phyloP scores from a whole-genome alignment of 2,329 filamentous ascomycete genomes.

The Ceratocystis albifundus region DNA sequence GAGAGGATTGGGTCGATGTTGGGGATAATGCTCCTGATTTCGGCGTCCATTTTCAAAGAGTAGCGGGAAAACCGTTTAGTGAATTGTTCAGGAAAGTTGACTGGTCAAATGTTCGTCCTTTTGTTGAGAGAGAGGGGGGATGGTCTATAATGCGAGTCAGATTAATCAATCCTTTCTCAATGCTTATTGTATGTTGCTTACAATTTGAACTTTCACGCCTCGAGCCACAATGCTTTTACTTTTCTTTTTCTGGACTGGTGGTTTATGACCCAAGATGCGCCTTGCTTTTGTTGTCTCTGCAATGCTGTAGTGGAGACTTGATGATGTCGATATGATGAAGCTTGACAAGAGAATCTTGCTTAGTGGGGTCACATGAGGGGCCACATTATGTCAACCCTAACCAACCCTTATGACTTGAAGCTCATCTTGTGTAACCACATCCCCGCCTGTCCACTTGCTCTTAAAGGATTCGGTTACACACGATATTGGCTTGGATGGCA shows the following conservation, averaged over 20 bases:
- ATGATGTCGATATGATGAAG: constrained; percentile 7
- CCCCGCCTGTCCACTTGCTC: neutral
- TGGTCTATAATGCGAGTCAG: neutral
- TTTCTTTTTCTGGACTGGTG: neutral
- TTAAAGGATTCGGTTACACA: constrained; percentile 8
- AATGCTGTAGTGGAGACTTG: constrained; percentile 14
- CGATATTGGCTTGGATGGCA: constrained; percentile 5
- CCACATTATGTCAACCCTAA: neutral
- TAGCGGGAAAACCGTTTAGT: neutral
- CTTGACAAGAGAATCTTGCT: constrained; percentile 6
- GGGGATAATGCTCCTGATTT: constrained; percentile 73
- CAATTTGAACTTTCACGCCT: neutral
- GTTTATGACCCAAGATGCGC: neutral
- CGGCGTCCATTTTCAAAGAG: constrained; percentile 59
- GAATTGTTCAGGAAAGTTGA: neutral
- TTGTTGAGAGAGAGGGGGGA: neutral
- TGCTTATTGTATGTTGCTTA: neutral
- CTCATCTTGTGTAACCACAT: neutral
- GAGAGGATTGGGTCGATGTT: constrained; percentile 80
- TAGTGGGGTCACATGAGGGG: constrained; percentile 17
- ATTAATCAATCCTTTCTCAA: neutral
- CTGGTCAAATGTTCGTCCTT: neutral
- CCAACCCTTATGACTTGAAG: neutral
- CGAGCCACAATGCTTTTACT: neutral
- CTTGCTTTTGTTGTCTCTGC: neutral